These are phyloP conservation scores for Skeletonema costatum DNA, from an alignment of 108 stramenopile genomes.

Conservation along the genomic window DNA sequence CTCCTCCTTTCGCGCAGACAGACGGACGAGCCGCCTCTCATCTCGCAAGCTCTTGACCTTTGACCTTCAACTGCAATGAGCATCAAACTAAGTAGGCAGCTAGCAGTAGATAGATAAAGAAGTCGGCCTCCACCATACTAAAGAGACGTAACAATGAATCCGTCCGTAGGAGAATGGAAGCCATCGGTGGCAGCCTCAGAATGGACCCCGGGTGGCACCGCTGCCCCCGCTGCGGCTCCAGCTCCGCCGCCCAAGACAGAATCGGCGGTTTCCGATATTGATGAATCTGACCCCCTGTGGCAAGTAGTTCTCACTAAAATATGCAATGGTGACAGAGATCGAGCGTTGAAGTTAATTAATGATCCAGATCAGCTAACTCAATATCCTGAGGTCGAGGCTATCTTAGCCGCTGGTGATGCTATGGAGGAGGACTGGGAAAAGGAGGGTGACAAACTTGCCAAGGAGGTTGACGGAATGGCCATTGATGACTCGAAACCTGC, in stretches of 20 bases:
- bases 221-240: constrained; percentile 45
- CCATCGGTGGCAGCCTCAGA: constrained; percentile 75
- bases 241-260: constrained; percentile 36
- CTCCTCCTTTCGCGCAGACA: too few species aligned
- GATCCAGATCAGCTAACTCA: constrained; percentile 79
- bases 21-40: too few species aligned
- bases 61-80: too few species aligned
- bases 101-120: neutral
- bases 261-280: constrained; percentile 52
- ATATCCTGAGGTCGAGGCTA: constrained; percentile 76
- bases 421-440: constrained; percentile 31
- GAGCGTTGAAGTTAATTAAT: constrained; percentile 72
- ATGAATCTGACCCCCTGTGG: constrained; percentile 91
- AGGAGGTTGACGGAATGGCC: constrained; percentile 49
- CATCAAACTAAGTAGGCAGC: too few species aligned
- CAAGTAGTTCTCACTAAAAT: constrained; percentile 75
- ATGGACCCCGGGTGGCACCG: constrained; percentile 71
- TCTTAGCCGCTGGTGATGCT: constrained; percentile 35
- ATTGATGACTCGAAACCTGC: constrained; percentile 42
- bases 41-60: too few species aligned
- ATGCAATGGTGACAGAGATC: constrained; percentile 71
- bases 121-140: neutral
- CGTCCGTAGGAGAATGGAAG: constrained; percentile 79
- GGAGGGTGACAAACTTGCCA: constrained; percentile 15
- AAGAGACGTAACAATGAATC: constrained; percentile 57